Evolutionary conservation across 352 stramenopile species (phyloP).

Genomic region (Thalassiosira ordinaria): DNA sequence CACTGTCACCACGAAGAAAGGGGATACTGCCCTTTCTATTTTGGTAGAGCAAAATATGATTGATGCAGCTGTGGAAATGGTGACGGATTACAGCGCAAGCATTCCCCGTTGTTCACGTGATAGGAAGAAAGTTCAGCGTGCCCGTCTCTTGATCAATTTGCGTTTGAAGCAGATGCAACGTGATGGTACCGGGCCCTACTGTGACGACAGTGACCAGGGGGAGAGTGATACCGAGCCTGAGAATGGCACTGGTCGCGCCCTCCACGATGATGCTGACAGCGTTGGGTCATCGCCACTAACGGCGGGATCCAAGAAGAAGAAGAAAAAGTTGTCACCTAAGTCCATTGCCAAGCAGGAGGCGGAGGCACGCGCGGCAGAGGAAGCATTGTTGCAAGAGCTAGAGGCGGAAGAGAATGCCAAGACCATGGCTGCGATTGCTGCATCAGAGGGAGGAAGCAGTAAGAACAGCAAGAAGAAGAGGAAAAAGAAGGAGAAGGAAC

Average conservation of each 20-base stretch:
- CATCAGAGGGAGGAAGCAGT: constrained; percentile 54
- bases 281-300: constrained; percentile 23
- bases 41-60: constrained; percentile 87
- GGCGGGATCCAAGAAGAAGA: constrained; percentile 67
- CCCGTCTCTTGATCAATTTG: constrained; percentile 83
- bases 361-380: constrained; percentile 74
- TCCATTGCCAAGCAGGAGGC: constrained; percentile 71
- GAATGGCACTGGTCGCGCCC: constrained; percentile 39
- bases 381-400: constrained; percentile 80
- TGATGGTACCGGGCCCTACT: constrained; percentile 60
- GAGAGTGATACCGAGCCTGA: constrained; percentile 48
- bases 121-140: constrained; percentile 84
- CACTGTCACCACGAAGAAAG: constrained; percentile 87
- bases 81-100: constrained; percentile 85
- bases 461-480: constrained; percentile 79
- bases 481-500: constrained; percentile 80
- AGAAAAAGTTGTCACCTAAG: constrained; percentile 37
- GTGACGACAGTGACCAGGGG: constrained; percentile 45
- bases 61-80: constrained; percentile 86
- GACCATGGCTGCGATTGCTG: constrained; percentile 52
- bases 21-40: constrained; percentile 84
- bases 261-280: constrained; percentile 51
- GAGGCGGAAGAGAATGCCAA: constrained; percentile 76
- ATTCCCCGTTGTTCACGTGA: constrained; percentile 83
- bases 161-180: constrained; percentile 79